Base-by-base conservation (phyloP, 2,329 filamentous ascomycete species). In the Paecilomyces variotii region DNA sequence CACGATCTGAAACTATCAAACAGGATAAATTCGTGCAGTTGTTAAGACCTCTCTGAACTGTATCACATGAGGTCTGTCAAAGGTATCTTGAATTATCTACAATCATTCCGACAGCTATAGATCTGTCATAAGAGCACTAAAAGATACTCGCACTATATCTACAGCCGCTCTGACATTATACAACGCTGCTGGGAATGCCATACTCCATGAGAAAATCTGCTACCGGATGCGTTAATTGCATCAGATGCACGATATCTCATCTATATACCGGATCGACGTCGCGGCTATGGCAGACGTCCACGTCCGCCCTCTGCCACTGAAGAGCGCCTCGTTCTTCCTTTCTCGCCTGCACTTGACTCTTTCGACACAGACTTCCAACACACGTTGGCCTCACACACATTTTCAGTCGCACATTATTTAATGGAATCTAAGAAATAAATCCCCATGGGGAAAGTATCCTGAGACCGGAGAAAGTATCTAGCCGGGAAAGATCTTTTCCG, bases 271-370 rank as follows among this genome's bases (percentile, higher is more conserved):
- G 62, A 86, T 86, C 60, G 84, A 86, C 68, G 73, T 70, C 67
- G 86, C 86, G 67, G 82, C 82, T 24, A 71, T 78, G 11, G 77
- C 82, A 0, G 82, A 84, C 62, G 63, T 74, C n/a, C 83, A 86
- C 65, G 79, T 84, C 53, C 78, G 80, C 19, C 58, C 64, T 0
- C 70, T 80, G 2, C 77, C 76, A 0, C 69, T 86, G 2, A 77
- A 78, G 0, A 76, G 74, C 10, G 78, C 82, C 0, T 85, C 84
- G 66, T 79, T 82, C 19, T 19, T 19, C 19, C 19, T 19, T 19
- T 19, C 19, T 19, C 19, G 19, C 19, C 19, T 65, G 69, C 79
- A n/a, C 78, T 82, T 0, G 83, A 75, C 0, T 74, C 74, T 55
- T 87, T 84, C 64, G 19, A 84, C 84, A 81, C 68, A 78, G 63